phyloP scores from a whole-genome alignment of 1,284 basidiomycete species.

The Leucocoprinus gongylophorus region DNA sequence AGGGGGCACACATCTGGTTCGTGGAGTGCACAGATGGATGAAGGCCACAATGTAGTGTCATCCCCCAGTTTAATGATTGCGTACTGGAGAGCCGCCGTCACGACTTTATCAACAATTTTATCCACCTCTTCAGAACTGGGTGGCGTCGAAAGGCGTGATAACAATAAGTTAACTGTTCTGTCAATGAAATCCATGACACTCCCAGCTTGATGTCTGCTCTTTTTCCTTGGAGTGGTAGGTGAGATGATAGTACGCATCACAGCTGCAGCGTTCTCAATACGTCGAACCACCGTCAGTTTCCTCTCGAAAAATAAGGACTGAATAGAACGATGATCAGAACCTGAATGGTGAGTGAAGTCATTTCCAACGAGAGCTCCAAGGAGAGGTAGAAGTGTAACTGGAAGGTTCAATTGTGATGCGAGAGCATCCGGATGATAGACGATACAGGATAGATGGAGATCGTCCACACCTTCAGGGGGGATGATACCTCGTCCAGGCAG shows the following conservation, averaged over 20 bases:
- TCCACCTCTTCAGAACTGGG: slow-evolving; percentile 58
- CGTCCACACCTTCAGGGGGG: slow-evolving; percentile 42
- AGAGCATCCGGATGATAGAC: slow-evolving; percentile 61
- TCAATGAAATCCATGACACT: slow-evolving; percentile 73
- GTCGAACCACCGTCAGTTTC: slow-evolving; percentile 45
- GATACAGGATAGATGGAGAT: slow-evolving; percentile 46
- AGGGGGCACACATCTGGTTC: slow-evolving; percentile 46
- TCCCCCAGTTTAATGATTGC: slow-evolving; percentile 53
- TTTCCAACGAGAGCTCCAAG: slow-evolving; percentile 85
- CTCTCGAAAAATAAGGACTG: slow-evolving; percentile 64
- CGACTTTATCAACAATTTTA: slow-evolving; percentile 57
- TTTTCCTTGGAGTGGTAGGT: slow-evolving; percentile 38
- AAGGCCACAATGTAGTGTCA: slow-evolving; percentile 39
- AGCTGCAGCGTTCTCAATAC: slow-evolving; percentile 50
- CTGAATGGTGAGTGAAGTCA: slow-evolving; percentile 60
- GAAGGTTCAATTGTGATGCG: slow-evolving; percentile 60
- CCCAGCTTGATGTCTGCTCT: slow-evolving; percentile 46
- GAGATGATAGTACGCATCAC: slow-evolving; percentile 49
- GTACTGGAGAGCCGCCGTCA: slow-evolving; percentile 69
- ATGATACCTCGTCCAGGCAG: slow-evolving; percentile 41
- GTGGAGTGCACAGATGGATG: slow-evolving; percentile 54
- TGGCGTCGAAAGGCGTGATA: slow-evolving; percentile 41
- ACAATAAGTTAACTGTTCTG: slow-evolving; percentile 49
- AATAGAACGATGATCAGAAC: slow-evolving; percentile 39
- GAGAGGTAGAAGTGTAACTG: slow-evolving; percentile 70